Evolutionary conservation across 1,284 basidiomycete genomes (phyloP).

Genomic region (Peniophora sp.): DNA sequence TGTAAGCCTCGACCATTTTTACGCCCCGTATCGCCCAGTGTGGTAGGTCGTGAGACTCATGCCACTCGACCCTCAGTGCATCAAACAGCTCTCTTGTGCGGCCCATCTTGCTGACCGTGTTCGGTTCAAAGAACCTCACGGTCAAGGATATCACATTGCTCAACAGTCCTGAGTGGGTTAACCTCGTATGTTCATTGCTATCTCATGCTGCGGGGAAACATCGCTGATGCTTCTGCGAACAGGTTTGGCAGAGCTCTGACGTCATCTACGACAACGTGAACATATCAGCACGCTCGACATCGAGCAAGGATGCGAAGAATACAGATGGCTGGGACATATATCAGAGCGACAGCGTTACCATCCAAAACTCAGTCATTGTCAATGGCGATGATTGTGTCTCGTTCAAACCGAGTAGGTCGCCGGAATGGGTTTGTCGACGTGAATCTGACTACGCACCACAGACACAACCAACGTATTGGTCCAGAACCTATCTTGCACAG

Average conservation of each 20-base stretch:
- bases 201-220: too few species aligned
- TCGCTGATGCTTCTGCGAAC: not conserved
- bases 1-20: slow-evolving; percentile 25
- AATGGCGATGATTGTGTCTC: slow-evolving; percentile 31
- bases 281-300: slow-evolving; percentile 31
- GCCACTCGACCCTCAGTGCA: slow-evolving; percentile 10
- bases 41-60: not conserved
- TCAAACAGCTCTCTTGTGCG: slow-evolving; percentile 38
- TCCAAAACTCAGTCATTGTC: slow-evolving; percentile 22
- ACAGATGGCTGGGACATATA: slow-evolving; percentile 64
- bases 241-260: slow-evolving; percentile 26
- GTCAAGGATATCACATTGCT: slow-evolving; percentile 39
- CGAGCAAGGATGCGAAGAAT: slow-evolving; percentile 36
- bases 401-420: slow-evolving; percentile 35
- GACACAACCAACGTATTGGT: slow-evolving; percentile 35
- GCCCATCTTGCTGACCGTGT: slow-evolving; percentile 56
- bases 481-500: slow-evolving; percentile 34
- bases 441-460: slow-evolving; percentile 5
- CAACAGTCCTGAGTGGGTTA: slow-evolving; percentile 45
- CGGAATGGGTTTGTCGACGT: not conserved
- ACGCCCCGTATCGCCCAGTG: not conserved
- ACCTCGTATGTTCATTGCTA: slow-evolving; percentile 31
- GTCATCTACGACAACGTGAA: slow-evolving; percentile 34
- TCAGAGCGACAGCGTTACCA: slow-evolving; percentile 27
- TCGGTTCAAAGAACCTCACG: slow-evolving; percentile 44